These are phyloP conservation scores for Aspergillus affinis DNA, from an alignment of 495 filamentous ascomycete species.

Conservation along the genomic window DNA sequence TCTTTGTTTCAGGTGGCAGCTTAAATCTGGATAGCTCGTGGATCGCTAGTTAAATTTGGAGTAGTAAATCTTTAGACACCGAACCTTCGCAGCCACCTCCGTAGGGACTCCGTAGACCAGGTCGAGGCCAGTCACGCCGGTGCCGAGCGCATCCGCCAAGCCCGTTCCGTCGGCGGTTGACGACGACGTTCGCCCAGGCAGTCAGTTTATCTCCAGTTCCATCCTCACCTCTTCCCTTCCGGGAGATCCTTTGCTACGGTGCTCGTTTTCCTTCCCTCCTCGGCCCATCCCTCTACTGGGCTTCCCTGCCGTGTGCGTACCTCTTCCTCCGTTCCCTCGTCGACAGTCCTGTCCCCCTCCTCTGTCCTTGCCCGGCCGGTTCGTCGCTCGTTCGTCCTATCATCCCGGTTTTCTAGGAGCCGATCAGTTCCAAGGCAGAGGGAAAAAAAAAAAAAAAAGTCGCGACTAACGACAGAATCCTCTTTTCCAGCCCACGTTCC, in stretches of 20 bases:
- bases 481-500: neutral
- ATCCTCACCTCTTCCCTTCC: constrained; percentile 9
- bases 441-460: neutral
- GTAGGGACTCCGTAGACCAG: neutral
- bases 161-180: constrained; percentile 14
- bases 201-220: neutral
- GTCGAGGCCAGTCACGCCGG: neutral
- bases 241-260: neutral
- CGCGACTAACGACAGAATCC: constrained; percentile 1
- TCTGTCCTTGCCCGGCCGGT: constrained; percentile 12
- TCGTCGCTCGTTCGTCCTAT: constrained; percentile 15
- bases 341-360: neutral
- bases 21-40: neutral
- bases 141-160: constrained; percentile 18
- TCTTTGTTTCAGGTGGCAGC: neutral
- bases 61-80: no score
- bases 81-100: neutral
- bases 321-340: neutral
- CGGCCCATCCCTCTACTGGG: neutral
- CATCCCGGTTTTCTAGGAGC: constrained; percentile 10
- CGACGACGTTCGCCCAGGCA: neutral
- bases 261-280: neutral
- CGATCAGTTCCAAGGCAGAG: constrained; percentile 5
- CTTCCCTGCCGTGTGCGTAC: neutral
- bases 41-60: no score